phyloP scores from a whole-genome alignment of 305 asterid genomes.

The Nicotiana rustica region DNA sequence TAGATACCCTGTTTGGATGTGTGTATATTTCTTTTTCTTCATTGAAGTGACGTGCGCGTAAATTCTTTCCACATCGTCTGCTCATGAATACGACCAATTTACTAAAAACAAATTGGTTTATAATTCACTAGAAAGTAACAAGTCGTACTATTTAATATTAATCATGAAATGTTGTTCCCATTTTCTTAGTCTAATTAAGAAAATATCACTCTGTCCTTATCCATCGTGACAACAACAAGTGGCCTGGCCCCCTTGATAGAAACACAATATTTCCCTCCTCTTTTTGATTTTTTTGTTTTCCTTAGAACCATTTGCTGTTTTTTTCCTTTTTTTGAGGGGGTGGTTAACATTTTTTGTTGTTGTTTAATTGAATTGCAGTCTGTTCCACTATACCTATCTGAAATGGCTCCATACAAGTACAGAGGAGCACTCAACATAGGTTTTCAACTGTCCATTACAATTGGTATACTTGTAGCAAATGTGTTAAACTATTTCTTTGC shows the following conservation, averaged over 20 bases:
- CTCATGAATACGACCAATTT: constrained; percentile 44
- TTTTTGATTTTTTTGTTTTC: background rate
- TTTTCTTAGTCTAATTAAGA: background rate
- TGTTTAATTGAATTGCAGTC: constrained; percentile 47
- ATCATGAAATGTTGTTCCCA: constrained; percentile 25
- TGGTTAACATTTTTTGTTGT: background rate
- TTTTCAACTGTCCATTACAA: constrained; percentile 62
- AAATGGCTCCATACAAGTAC: constrained; percentile 75
- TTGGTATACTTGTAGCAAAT: constrained; percentile 68
- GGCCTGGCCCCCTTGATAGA: constrained; percentile 31
- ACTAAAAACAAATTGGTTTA: constrained; percentile 37
- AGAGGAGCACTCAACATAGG: constrained; percentile 74
- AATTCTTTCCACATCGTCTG: background rate
- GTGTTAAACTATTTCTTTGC: constrained; percentile 60
- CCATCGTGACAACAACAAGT: constrained; percentile 13
- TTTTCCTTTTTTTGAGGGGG: background rate
- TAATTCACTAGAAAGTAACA: constrained; percentile 38
- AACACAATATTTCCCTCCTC: constrained; percentile 9
- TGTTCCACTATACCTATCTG: constrained; percentile 70
- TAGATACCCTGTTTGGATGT: background rate
- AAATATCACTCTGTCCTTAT: background rate
- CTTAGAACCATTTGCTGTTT: background rate
- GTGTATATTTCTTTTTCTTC: constrained; percentile 21
- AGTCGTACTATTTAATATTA: background rate
- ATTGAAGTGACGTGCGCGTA: background rate